Percentiles rank a stretch among this genome's conserved stretches.
phyloP scores from a whole-genome alignment of 768 basidiomycete species.

The Suillus cothurnatus region DNA sequence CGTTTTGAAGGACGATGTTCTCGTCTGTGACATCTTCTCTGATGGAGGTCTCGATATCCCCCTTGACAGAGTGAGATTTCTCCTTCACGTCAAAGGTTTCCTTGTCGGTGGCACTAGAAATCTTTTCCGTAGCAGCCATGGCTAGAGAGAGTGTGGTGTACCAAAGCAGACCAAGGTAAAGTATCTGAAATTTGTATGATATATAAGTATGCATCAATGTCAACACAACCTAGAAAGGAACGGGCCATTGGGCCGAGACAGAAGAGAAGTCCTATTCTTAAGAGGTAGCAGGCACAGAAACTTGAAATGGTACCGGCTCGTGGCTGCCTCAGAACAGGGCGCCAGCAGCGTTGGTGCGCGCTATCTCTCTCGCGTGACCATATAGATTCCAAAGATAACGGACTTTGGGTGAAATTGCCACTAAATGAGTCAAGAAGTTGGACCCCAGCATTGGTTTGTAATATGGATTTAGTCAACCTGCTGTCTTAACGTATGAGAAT shows the following conservation, averaged over 20 bases:
- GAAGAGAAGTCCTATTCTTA: slow-evolving; percentile 5
- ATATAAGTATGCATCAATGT: not conserved
- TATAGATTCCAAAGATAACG: not conserved
- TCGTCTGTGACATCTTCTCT: slow-evolving; percentile 12
- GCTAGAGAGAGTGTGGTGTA: slow-evolving; percentile 6
- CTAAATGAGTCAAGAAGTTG: not conserved
- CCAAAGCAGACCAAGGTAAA: not conserved
- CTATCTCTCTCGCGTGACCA: not conserved
- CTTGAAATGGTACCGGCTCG: no score
- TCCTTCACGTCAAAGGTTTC: slow-evolving; percentile 17
- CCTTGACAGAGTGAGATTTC: slow-evolving; percentile 32
- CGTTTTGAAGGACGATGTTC: slow-evolving; percentile 36
- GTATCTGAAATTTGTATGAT: not conserved
- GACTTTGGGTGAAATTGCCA: not conserved
- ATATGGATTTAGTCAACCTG: not conserved
- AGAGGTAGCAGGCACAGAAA: not conserved
- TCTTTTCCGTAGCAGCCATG: slow-evolving; percentile 9
- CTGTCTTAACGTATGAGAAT: no score
- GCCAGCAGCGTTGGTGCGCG: not conserved
- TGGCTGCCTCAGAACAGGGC: not conserved
- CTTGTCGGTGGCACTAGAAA: slow-evolving; percentile 18
- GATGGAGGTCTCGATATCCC: slow-evolving; percentile 34
- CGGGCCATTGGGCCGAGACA: not conserved
- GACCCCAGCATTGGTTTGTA: not conserved
- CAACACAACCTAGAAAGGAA: not conserved